Base-by-base conservation (phyloP, 768 basidiomycete species). In the Termitomyces sp. region DNA sequence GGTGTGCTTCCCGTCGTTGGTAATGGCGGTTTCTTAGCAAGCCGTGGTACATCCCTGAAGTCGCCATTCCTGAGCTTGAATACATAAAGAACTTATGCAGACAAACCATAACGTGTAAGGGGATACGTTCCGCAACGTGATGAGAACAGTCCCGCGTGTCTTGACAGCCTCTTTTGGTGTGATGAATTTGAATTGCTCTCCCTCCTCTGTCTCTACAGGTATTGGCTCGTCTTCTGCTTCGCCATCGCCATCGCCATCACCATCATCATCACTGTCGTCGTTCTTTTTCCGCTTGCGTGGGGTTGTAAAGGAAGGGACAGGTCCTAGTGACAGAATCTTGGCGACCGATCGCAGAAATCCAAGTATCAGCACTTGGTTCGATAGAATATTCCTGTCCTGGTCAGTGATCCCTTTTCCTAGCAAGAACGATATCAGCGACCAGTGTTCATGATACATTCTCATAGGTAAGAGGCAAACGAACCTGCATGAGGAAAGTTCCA, bases 401-500 rank as follows among this genome's bases (percentile, higher is more conserved):
- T 98, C 93, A 22, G 89, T 82, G 58, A 98, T 94, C 2, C 95
- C 93, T 66, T 84, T 91, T 24, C 90, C 89, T 91, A 64, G 41
- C 37, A 37, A 58, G 49, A 38, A 54, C 21, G 44, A 57, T 34
- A 45, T 2, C 51, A 22, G 5, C 21, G 40, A 54, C n/a, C 21
- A 45, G 21, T 26, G 19, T 3, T 4, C 11, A 26, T 10, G 8
- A 56, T 19, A 19, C 9, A 38, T 5, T 9, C 1, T 34, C 5
- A 32, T 14, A 34, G 4, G 26, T n/a, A 22, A 11, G n/a, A 45
- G 43, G 9, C 24, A 21, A 30, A 53, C 47, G 38, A 35, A 91
- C 95, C 95, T 64, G 89, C 88, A 73, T 98, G 96, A 56, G 96
- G 96, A 66, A 98, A 98, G 68, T 98, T 97, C 87, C 93, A 98